A percentile compares a stretch with the other conserved stretches of the same genome.
Evolutionary conservation across 257 asterid genomes (phyloP).

Genomic region (Cordia subcordata): DNA sequence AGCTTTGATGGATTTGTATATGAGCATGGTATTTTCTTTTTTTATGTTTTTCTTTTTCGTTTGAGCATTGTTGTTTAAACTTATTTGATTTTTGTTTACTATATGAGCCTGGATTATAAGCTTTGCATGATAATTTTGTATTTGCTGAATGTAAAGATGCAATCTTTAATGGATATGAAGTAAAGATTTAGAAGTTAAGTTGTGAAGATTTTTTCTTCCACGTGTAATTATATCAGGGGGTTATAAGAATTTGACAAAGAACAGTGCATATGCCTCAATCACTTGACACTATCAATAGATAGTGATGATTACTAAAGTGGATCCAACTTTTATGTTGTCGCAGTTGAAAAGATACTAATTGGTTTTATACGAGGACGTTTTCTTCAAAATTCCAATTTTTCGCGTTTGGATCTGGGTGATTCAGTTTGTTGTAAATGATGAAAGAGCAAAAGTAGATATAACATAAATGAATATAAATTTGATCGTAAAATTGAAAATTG

Average conservation of each 20-base stretch:
- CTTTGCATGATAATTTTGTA: no score
- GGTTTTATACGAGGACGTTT: background rate
- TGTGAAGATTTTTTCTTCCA: no score
- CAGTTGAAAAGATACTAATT: background rate
- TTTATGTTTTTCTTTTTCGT: background rate
- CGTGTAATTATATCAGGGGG: background rate
- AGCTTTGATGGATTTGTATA: slow-evolving; percentile 97
- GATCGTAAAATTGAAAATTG: no score
- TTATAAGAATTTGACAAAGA: background rate
- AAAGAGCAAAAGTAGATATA: background rate
- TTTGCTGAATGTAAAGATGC: no score
- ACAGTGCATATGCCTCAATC: background rate
- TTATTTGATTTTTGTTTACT: background rate
- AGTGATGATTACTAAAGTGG: background rate
- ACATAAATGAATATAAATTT: no score
- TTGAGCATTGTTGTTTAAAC: background rate
- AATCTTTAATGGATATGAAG: no score
- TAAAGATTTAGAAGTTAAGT: no score
- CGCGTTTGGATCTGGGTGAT: background rate
- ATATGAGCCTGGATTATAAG: no score
- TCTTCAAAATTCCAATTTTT: no score
- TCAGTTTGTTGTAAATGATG: background rate
- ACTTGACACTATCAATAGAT: background rate
- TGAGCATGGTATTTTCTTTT: slow-evolving; percentile 64
- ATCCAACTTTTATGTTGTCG: background rate